Percentiles rank a stretch among this genome's conserved stretches.
phyloP scores from a whole-genome alignment of 78 protist genomes.

The Acrasis kona region DNA sequence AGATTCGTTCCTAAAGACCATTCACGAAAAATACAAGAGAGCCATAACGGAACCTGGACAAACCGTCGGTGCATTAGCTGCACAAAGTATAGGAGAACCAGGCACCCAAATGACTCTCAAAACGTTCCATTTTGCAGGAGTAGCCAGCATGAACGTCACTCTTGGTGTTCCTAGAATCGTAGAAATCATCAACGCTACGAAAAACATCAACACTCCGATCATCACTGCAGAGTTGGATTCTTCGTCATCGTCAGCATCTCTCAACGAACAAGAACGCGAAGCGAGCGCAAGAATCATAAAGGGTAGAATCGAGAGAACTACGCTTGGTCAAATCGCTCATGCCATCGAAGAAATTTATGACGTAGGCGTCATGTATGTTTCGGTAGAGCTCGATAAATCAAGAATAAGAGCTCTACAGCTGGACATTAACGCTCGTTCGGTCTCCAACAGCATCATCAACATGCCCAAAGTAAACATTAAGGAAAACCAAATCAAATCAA shows the following conservation, averaged over 20 bases:
- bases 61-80: slow-evolving; percentile 98
- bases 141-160: slow-evolving; percentile 93
- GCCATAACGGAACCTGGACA: slow-evolving; percentile 84
- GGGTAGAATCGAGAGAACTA: slow-evolving; percentile 82
- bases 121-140: slow-evolving; percentile 99
- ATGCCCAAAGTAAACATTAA: slow-evolving; percentile 40
- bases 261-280: not conserved
- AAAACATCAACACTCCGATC: slow-evolving; percentile 62
- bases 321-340: slow-evolving; percentile 65
- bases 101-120: slow-evolving; percentile 99
- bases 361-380: slow-evolving; percentile 31
- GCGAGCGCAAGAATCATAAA: slow-evolving; percentile 73
- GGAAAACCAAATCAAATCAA: not conserved
- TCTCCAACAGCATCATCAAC: slow-evolving; percentile 20
- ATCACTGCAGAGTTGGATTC: slow-evolving; percentile 47
- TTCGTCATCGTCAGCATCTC: too few relatives aligned
- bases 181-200: slow-evolving; percentile 97
- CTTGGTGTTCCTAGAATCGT: slow-evolving; percentile 87
- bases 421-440: slow-evolving; percentile 29
- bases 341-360: slow-evolving; percentile 59
- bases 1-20: not conserved
- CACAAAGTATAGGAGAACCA: slow-evolving; percentile 96
- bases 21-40: not conserved
- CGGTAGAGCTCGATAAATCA: slow-evolving; percentile 61
- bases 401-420: slow-evolving; percentile 49